These are phyloP conservation scores for Suhomyces anneliseae DNA, from an alignment of 1,139 yeast species.

Conservation along the genomic window DNA sequence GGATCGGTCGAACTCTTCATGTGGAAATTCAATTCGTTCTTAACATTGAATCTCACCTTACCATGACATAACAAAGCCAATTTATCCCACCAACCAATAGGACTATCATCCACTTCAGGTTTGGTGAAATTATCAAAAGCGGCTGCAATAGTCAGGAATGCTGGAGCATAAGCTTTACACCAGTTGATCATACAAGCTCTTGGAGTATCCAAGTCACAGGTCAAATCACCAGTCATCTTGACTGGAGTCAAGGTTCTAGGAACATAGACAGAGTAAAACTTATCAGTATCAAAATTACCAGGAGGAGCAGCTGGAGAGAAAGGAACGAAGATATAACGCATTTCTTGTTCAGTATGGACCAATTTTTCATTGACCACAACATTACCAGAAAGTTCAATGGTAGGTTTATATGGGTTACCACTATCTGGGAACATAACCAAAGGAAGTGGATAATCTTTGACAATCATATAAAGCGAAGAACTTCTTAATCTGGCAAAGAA, in stretches of 20 bases:
- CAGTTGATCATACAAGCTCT: constrained; percentile 44
- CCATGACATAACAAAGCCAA: constrained; percentile 42
- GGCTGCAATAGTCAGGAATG: constrained; percentile 33
- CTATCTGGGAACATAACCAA: constrained; percentile 41
- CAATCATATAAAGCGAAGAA: constrained; percentile 30
- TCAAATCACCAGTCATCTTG: constrained; percentile 38
- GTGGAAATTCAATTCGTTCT: constrained; percentile 50
- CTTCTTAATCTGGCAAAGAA: constrained; percentile 32
- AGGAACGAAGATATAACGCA: constrained; percentile 47
- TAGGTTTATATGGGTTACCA: constrained; percentile 24
- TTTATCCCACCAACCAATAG: constrained; percentile 74
- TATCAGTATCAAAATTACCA: constrained; percentile 21
- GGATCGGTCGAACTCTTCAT: constrained; percentile 76
- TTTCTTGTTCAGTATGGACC: constrained; percentile 38
- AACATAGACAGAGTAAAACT: constrained; percentile 40
- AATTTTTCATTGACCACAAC: constrained; percentile 45
- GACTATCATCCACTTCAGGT: constrained; percentile 81
- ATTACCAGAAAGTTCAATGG: constrained; percentile 37
- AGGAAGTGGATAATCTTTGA: constrained; percentile 46
- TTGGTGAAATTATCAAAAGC: constrained; percentile 61
- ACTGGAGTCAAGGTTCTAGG: constrained; percentile 50
- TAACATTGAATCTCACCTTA: constrained; percentile 55
- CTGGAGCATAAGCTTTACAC: constrained; percentile 46
- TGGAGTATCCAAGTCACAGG: constrained; percentile 35
- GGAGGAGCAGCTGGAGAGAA: constrained; percentile 40